A percentile compares a stretch with the other conserved stretches of the same genome.
Evolutionary conservation across 1,284 basidiomycete species (phyloP).

Genomic region (Tilletia setariae): DNA sequence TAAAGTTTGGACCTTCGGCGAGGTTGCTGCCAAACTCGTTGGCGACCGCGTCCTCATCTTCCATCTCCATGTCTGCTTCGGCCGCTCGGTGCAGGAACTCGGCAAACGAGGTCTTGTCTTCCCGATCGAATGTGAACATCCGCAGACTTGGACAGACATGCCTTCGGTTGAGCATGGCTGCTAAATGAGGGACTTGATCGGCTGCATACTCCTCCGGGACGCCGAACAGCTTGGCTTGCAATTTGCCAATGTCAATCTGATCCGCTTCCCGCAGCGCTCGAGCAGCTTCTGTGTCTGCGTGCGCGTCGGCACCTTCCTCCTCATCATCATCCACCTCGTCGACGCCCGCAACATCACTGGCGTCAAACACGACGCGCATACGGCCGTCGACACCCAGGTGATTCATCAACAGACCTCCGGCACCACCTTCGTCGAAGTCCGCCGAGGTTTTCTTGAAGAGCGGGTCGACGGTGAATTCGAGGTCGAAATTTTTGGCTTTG

Average conservation of each 20-base stretch:
- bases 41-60: slow-evolving; percentile 50
- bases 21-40: not conserved
- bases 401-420: slow-evolving; percentile 65
- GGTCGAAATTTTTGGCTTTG: slow-evolving; percentile 69
- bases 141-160: slow-evolving; percentile 41
- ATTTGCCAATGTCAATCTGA: slow-evolving; percentile 35
- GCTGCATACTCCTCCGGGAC: slow-evolving; percentile 22
- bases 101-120: slow-evolving; percentile 38
- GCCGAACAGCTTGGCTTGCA: slow-evolving; percentile 35
- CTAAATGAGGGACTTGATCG: slow-evolving; percentile 19
- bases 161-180: slow-evolving; percentile 32
- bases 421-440: slow-evolving; percentile 97
- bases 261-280: not conserved
- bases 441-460: slow-evolving; percentile 96
- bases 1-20: not conserved
- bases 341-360: slow-evolving; percentile 77
- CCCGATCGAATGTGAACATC: slow-evolving; percentile 43
- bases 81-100: slow-evolving; percentile 12
- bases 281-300: slow-evolving; percentile 10
- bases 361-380: slow-evolving; percentile 90
- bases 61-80: slow-evolving; percentile 54
- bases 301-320: slow-evolving; percentile 19
- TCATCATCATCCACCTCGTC: slow-evolving; percentile 59
- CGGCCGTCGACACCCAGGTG: slow-evolving; percentile 70
- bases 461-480: slow-evolving; percentile 90